phyloP scores from a whole-genome alignment of 2,329 filamentous ascomycete genomes.

The Hypoxylon rubiginosum region DNA sequence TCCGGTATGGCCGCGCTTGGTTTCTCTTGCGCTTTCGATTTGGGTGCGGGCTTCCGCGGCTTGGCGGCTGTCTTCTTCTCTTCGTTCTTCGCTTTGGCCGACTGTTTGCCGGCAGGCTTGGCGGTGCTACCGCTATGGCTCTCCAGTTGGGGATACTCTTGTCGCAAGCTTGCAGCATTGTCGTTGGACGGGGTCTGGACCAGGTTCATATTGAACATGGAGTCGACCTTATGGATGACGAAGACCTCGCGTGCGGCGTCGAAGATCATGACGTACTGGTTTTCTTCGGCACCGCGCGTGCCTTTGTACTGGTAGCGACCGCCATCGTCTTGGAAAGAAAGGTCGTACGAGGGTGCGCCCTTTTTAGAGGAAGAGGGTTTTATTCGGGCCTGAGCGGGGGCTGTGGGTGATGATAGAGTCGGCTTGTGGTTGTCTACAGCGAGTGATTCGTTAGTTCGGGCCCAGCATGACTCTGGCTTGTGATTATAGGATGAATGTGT shows the following conservation, averaged over 20 bases:
- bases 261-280: conserved; percentile 79
- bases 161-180: conserved; percentile 73
- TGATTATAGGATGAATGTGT: conserved; percentile 8
- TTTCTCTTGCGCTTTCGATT: conserved; percentile 37
- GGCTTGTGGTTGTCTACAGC: conserved; percentile 74
- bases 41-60: conserved; percentile 44
- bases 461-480: neutral
- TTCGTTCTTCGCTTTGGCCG: conserved; percentile 39
- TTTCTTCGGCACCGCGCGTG: conserved; percentile 67
- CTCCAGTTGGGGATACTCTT: conserved; percentile 76
- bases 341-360: conserved; percentile 61
- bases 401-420: conserved; percentile 62
- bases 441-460: conserved; percentile 14
- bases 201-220: conserved; percentile 90
- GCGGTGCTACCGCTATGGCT: conserved; percentile 43
- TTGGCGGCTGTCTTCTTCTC: conserved; percentile 46
- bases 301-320: conserved; percentile 73
- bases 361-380: conserved; percentile 61
- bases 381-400: conserved; percentile 64
- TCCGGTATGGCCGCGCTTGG: conserved; percentile 36
- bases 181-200: conserved; percentile 75
- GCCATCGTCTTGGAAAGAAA: conserved; percentile 67
- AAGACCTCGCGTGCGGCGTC: conserved; percentile 81
- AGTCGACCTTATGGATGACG: conserved; percentile 83
- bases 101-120: conserved; percentile 34